Conservation (phyloP, 2,329 filamentous ascomycete genomes). For the Alternaria panax region DNA sequence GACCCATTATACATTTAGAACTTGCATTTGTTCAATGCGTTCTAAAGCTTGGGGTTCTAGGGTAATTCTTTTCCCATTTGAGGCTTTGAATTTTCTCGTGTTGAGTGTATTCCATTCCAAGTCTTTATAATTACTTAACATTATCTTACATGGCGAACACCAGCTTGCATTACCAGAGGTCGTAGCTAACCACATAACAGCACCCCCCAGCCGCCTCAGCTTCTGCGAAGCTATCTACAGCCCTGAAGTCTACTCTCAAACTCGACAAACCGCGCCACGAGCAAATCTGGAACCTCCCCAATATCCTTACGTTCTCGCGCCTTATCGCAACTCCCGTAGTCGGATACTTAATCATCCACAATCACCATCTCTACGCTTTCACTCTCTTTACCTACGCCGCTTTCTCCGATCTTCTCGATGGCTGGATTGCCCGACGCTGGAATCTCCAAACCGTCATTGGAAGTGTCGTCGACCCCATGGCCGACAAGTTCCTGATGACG, state of each 20-base stretch:
- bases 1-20: background rate
- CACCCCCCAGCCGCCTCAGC: constrained; percentile 14
- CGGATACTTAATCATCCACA: constrained; percentile 86
- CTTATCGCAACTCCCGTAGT: constrained; percentile 82
- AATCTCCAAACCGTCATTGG: constrained; percentile 92
- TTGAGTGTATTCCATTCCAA: background rate
- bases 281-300: constrained; percentile 97
- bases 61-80: too few species aligned
- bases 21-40: too few species aligned
- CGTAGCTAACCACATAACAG: constrained; percentile 9
- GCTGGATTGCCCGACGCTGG: constrained; percentile 89
- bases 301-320: constrained; percentile 87
- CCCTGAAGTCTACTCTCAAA: constrained; percentile 41
- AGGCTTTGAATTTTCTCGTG: too few species aligned
- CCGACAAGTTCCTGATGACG: constrained; percentile 96
- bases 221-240: constrained; percentile 33
- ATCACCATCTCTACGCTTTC: constrained; percentile 79
- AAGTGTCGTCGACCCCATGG: constrained; percentile 88
- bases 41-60: background rate
- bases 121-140: background rate
- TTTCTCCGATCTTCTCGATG: constrained; percentile 89
- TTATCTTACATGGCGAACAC: background rate
- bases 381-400: constrained; percentile 91
- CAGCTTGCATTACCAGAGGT: background rate
- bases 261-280: constrained; percentile 61